phyloP scores from a whole-genome alignment of 2,329 filamentous ascomycete species.

The Myrmaecium sp. region DNA sequence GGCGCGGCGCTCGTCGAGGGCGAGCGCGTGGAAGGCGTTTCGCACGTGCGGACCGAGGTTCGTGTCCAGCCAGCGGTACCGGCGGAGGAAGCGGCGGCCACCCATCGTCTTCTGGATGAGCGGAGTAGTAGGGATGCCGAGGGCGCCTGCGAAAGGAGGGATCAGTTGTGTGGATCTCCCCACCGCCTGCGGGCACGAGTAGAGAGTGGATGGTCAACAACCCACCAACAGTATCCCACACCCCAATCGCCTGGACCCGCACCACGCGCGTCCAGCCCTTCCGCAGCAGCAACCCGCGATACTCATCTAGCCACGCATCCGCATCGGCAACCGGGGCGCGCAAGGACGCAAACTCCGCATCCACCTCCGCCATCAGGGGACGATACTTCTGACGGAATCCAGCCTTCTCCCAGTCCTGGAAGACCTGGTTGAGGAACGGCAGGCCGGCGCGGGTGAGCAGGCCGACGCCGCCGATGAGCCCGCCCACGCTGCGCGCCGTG shows the following conservation, averaged over 20 bases:
- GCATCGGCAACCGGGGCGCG: conserved; percentile 1
- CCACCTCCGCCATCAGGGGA: conserved; percentile 1
- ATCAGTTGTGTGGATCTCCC: not conserved
- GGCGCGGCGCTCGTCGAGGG: conserved; percentile 38
- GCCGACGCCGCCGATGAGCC: conserved; percentile 9
- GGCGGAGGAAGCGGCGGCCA: conserved; percentile 16
- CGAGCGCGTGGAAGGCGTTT: conserved; percentile 42
- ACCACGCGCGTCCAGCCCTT: conserved; percentile 23
- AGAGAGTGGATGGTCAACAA: not conserved
- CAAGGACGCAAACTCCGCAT: conserved; percentile 3
- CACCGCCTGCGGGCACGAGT: not conserved
- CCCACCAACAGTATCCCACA: conserved; percentile 35
- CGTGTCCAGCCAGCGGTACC: conserved; percentile 24
- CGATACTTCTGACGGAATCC: conserved; percentile 4
- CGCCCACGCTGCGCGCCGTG: conserved; percentile 19
- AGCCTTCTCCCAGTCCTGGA: conserved; percentile 8
- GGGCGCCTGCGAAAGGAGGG: conserved; percentile 6
- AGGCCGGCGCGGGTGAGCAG: conserved; percentile 7
- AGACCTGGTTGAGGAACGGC: conserved; percentile 7
- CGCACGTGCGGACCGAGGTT: conserved; percentile 29
- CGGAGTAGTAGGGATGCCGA: conserved; percentile 28
- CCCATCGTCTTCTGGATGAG: no score
- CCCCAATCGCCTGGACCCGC: conserved; percentile 32
- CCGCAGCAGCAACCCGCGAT: conserved; percentile 20
- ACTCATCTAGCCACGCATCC: conserved; percentile 9